Conservation (phyloP, 495 filamentous ascomycete species). For the Penicillium antarcticum region DNA sequence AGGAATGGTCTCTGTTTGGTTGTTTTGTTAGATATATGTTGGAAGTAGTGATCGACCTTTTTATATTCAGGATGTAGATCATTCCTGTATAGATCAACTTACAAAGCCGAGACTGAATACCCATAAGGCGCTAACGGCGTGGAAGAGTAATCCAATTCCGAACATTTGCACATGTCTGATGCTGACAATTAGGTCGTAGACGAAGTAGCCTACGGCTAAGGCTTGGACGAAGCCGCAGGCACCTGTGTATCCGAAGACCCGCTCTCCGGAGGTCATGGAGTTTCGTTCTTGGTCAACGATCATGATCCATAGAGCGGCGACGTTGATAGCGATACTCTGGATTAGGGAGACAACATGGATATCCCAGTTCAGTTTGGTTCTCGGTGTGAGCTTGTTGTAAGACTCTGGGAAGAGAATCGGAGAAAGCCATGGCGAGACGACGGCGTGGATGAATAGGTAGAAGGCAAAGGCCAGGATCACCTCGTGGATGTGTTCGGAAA, state of each 20-base stretch:
- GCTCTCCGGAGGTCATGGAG: constrained; percentile 66
- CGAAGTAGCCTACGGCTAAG: constrained; percentile 88
- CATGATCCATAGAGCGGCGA: constrained; percentile 79
- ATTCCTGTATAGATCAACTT: constrained; percentile 37
- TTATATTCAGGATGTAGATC: not conserved
- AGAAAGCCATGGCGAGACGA: constrained; percentile 75
- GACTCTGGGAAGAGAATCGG: constrained; percentile 61
- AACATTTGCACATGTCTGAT: constrained; percentile 71
- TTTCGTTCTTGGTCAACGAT: constrained; percentile 70
- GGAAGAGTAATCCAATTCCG: constrained; percentile 83
- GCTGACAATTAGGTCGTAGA: constrained; percentile 86
- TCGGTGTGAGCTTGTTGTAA: constrained; percentile 63
- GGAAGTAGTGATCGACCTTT: not conserved
- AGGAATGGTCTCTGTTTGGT: constrained; percentile 75
- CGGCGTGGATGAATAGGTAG: constrained; percentile 73
- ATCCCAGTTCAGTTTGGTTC: constrained; percentile 89
- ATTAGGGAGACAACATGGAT: constrained; percentile 92
- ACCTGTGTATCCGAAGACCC: constrained; percentile 90
- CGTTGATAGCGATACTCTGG: constrained; percentile 78
- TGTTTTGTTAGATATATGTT: not conserved
- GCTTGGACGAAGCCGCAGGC: constrained; percentile 77
- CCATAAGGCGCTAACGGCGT: constrained; percentile 77
- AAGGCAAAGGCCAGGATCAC: constrained; percentile 66
- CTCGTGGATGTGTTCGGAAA: constrained; percentile 88
- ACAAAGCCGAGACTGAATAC: constrained; percentile 94